Conservation (phyloP, 75 land plant species). For the Isoetes taiwanensis region DNA sequence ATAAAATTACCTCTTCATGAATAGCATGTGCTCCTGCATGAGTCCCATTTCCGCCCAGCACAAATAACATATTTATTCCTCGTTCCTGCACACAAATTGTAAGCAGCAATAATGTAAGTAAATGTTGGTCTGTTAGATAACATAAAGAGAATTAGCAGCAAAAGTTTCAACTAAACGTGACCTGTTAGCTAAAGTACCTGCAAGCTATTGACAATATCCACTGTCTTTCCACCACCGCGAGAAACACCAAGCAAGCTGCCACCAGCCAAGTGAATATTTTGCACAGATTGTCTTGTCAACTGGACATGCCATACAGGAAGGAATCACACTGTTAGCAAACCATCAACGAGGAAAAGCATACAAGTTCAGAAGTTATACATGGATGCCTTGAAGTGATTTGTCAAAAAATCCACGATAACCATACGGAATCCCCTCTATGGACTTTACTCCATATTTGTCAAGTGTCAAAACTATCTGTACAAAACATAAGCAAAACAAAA, state of each 20-base stretch:
- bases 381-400: conserved; percentile 35
- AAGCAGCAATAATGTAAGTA: neutral
- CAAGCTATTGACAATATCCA: conserved; percentile 19
- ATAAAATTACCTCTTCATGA: conserved; percentile 17
- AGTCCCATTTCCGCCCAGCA: conserved; percentile 26
- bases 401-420: conserved; percentile 80
- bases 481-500: neutral
- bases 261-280: conserved; percentile 18
- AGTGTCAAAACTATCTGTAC: conserved; percentile 82
- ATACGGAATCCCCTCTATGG: conserved; percentile 67
- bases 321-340: too few relatives aligned
- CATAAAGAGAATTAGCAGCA: neutral
- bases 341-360: too few relatives aligned
- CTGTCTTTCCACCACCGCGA: conserved; percentile 22
- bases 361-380: neutral
- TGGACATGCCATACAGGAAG: neutral
- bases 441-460: conserved; percentile 80
- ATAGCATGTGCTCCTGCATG: conserved; percentile 26
- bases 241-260: conserved; percentile 23
- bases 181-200: conserved; percentile 9
- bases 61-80: conserved; percentile 22
- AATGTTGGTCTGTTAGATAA: neutral
- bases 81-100: conserved; percentile 11
- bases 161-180: neutral
- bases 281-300: conserved; percentile 10